phyloP scores from a whole-genome alignment of 495 filamentous ascomycete genomes.

The Clohesyomyces aquaticus region DNA sequence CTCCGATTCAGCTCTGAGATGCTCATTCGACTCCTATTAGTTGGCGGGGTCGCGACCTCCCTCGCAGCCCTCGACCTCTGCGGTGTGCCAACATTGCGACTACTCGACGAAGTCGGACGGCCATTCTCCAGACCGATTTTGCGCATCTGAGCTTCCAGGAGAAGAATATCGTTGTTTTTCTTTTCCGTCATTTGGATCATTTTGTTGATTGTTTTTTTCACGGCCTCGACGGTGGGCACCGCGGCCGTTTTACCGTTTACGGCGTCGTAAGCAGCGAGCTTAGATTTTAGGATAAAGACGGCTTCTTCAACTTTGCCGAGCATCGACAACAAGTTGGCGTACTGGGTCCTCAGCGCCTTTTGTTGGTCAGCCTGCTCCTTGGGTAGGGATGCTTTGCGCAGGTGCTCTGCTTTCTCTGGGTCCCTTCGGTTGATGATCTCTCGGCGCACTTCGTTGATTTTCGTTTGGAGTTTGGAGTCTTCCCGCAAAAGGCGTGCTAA shows the following conservation, averaged over 20 bases:
- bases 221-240: conserved; percentile 87
- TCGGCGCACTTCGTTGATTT: conserved; percentile 73
- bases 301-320: conserved; percentile 79
- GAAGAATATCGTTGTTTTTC: conserved; percentile 83
- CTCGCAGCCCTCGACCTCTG: conserved; percentile 13
- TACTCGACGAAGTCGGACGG: conserved; percentile 17
- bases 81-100: conserved; percentile 16
- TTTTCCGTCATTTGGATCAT: conserved; percentile 91
- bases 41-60: conserved; percentile 65
- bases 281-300: conserved; percentile 78
- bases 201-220: conserved; percentile 85
- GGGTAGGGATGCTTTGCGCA: conserved; percentile 72
- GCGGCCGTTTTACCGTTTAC: conserved; percentile 44
- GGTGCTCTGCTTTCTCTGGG: conserved; percentile 61
- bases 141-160: conserved; percentile 82
- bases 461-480: conserved; percentile 66
- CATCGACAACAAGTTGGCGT: conserved; percentile 68
- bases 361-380: conserved; percentile 81
- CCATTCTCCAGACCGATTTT: conserved; percentile 56
- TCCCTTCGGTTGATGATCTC: conserved; percentile 65
- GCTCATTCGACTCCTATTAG: conserved; percentile 47
- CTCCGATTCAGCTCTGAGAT: conserved; percentile 46
- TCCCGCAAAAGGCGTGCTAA: conserved; percentile 68
- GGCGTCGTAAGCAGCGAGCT: conserved; percentile 63
- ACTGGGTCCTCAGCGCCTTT: conserved; percentile 73